These are phyloP conservation scores for Populus ilicifolia DNA, from an alignment of 345 rosid species.

Conservation along the genomic window DNA sequence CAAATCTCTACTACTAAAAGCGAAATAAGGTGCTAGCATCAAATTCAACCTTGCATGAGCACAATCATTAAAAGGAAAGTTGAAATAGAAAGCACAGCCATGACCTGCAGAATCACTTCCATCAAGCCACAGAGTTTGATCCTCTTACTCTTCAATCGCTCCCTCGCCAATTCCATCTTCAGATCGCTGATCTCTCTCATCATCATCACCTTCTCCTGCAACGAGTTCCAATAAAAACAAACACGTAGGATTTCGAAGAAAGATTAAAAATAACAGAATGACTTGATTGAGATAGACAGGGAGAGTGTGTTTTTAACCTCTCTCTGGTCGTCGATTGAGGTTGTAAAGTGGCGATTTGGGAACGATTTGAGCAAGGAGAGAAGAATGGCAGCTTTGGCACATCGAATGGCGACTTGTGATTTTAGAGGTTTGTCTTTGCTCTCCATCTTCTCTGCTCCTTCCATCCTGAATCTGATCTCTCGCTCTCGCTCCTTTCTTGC, in stretches of 20 bases:
- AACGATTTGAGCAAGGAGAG: slow-evolving; percentile 18
- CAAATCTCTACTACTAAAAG: neutral
- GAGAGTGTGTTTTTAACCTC: neutral
- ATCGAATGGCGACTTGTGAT: slow-evolving; percentile 17
- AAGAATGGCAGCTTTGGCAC: slow-evolving; percentile 25
- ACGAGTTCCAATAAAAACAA: neutral
- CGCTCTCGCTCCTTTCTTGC: neutral
- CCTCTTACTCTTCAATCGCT: slow-evolving; percentile 23
- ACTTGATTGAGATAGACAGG: neutral
- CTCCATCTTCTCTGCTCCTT: slow-evolving; percentile 7
- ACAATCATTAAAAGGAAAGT: slow-evolving; percentile 19
- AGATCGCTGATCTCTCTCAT: slow-evolving; percentile 14
- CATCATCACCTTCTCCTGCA: slow-evolving; percentile 22
- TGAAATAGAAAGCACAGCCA: slow-evolving; percentile 6
- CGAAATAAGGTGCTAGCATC: no score
- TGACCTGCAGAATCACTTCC: slow-evolving; percentile 28
- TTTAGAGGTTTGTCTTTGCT: slow-evolving; percentile 12
- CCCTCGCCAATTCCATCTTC: slow-evolving; percentile 27
- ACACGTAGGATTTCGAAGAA: neutral
- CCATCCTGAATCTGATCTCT: neutral
- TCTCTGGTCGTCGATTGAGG: slow-evolving; percentile 6
- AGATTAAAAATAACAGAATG: neutral
- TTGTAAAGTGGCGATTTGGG: neutral
- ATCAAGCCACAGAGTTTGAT: slow-evolving; percentile 21
- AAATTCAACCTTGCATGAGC: neutral